Base-by-base conservation (phyloP, 176 grass and related monocot species). In the Rhynchospora tenuis region DNA sequence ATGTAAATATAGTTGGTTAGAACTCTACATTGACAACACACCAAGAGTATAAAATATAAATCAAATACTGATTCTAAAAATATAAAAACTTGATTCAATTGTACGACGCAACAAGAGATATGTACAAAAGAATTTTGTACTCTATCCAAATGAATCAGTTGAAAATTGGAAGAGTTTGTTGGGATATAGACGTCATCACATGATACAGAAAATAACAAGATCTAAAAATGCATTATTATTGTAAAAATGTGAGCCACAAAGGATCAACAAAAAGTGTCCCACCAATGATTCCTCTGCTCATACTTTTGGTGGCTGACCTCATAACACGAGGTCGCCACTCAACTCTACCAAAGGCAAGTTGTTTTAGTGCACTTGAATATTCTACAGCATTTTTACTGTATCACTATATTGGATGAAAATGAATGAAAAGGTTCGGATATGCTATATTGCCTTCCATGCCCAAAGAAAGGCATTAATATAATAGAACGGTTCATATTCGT, bases 291-390 rank as follows among this genome's bases (percentile, higher is more conserved):
- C 43, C 72, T 24, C 13, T 16, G 20, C 38, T 51, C 46, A 38
- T 56, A 27, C 1, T 75, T 84, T 72, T 55, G 46, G 74, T 70
- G 60, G 84, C 73, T 59, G 61, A 86, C 75, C 27, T 80, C 75
- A 70, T 33, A 48, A 59, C 74, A 86, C 84, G 48, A 80, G 72
- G 46, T 38, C 73, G 72, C 61, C 84, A 86, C 84, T 85, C 71
- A 62, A 85, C 47, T 56, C 51, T 26, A 33, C 55, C 10, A 66
- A 46, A 16, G n/a, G 3, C 10, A 15, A 17, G 15, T 58, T 58
- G 0, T 58, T 26, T 14, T 9, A 10, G 2, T 0, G 15, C 75
- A 59, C 17, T 15, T 23, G 43, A 59, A 63, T 59, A 54, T 38
- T 20, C 5, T 65, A 79, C 23, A 12, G 47, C 5, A 11, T 6